phyloP scores from a whole-genome alignment of 768 basidiomycete genomes.

The Cubamyces sp. region DNA sequence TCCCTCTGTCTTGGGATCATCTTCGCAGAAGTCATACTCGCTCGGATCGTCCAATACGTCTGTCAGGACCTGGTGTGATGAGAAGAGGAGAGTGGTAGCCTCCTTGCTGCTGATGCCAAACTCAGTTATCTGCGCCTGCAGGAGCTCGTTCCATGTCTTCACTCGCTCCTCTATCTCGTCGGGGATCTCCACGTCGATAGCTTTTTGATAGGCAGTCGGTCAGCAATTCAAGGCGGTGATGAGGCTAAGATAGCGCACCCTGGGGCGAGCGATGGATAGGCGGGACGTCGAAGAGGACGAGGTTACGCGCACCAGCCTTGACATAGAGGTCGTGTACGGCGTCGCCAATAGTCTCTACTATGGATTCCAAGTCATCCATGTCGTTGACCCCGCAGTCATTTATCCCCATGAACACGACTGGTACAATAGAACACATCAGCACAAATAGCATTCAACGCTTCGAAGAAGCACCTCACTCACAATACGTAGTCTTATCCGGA shows the following conservation, averaged over 20 bases:
- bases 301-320: slow-evolving; percentile 40
- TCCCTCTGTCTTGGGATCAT: slow-evolving; percentile 36
- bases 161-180: slow-evolving; percentile 27
- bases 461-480: too few species aligned
- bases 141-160: slow-evolving; percentile 38
- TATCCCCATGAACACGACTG: slow-evolving; percentile 43
- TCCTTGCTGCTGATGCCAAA: slow-evolving; percentile 32
- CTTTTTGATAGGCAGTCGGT: background rate
- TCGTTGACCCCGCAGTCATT: slow-evolving; percentile 43
- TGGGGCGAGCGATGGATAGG: slow-evolving; percentile 42
- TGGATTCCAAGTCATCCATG: slow-evolving; percentile 34
- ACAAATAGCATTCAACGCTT: too few species aligned
- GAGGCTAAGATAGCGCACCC: slow-evolving; percentile 31
- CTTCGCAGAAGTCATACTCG: slow-evolving; percentile 37
- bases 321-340: slow-evolving; percentile 38
- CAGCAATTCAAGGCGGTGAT: background rate
- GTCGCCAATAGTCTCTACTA: slow-evolving; percentile 32
- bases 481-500: too few species aligned
- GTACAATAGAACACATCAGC: too few species aligned
- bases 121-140: slow-evolving; percentile 25
- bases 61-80: too few species aligned
- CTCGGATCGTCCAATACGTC: slow-evolving; percentile 42
- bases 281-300: slow-evolving; percentile 44
- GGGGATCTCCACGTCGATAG: background rate
- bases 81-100: slow-evolving; percentile 40